These are phyloP conservation scores for Phyllosticta ampelicida DNA, from an alignment of 2,329 filamentous ascomycete species.

Conservation along the genomic window DNA sequence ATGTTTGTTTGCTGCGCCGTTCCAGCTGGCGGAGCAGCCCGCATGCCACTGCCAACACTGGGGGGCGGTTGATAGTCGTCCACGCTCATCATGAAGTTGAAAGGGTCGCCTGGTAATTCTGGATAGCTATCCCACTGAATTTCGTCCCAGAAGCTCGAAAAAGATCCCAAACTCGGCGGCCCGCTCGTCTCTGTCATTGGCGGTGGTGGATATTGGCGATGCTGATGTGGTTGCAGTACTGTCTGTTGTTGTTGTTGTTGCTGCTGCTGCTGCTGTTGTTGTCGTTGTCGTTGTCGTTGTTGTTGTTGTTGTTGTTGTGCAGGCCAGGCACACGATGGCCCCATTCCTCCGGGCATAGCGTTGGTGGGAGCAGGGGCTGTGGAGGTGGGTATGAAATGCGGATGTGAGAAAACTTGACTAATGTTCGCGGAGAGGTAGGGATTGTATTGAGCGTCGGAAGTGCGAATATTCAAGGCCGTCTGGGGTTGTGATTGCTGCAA, in stretches of 20 bases:
- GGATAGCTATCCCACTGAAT: constrained; percentile 33
- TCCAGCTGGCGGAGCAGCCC: neutral
- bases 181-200: constrained; percentile 1
- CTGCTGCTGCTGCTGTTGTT: no score
- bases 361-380: neutral
- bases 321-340: neutral
- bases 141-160: constrained; percentile 28
- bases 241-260: constrained; percentile 2
- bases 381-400: neutral
- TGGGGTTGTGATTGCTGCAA: constrained; percentile 4
- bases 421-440: neutral
- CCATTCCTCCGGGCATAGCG: neutral
- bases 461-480: constrained; percentile 2
- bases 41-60: constrained; percentile 11
- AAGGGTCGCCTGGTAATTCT: constrained; percentile 27
- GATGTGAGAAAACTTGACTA: neutral
- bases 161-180: constrained; percentile 18
- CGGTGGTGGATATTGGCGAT: neutral
- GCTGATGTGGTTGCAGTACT: neutral
- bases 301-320: constrained; percentile 5
- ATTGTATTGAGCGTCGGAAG: neutral
- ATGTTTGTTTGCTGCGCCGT: neutral
- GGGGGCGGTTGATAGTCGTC: constrained; percentile 21
- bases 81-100: constrained; percentile 18
- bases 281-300: constrained; percentile 10